Evolutionary conservation across 2,329 filamentous ascomycete species (phyloP).

Genomic region (Penicillium sp.): DNA sequence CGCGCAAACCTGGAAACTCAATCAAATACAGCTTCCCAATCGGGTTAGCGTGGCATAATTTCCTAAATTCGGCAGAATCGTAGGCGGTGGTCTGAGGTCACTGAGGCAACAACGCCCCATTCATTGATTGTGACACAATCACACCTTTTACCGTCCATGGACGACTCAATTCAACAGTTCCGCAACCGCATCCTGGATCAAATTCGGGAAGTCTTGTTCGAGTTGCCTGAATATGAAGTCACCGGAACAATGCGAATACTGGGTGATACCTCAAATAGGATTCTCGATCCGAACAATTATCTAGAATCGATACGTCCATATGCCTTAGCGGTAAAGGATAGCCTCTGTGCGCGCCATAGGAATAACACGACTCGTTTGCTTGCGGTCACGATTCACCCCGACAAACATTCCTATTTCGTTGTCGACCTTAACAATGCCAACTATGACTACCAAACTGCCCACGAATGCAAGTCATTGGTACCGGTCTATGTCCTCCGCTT

Average conservation of each 20-base stretch:
- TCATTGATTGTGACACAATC: no score
- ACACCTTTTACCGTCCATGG: background rate
- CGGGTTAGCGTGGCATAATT: no score
- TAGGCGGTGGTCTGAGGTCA: no score
- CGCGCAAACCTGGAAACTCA: no score
- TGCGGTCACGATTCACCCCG: slow-evolving; percentile 4
- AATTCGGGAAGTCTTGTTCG: background rate
- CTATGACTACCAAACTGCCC: slow-evolving; percentile 8
- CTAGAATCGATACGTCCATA: background rate
- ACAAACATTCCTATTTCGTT: slow-evolving; percentile 16
- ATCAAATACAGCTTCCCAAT: no score
- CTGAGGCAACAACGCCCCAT: no score
- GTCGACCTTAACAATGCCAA: slow-evolving; percentile 6
- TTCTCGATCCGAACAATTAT: slow-evolving; percentile 2
- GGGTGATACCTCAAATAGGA: background rate
- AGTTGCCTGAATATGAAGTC: background rate
- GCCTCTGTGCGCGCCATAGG: background rate
- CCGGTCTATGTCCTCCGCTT: slow-evolving; percentile 7
- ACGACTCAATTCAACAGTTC: slow-evolving; percentile 2
- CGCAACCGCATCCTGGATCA: background rate
- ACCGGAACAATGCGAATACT: slow-evolving; percentile 2
- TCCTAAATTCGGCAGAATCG: no score
- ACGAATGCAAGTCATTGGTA: slow-evolving; percentile 1
- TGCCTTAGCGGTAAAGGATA: background rate
- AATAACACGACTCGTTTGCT: slow-evolving; percentile 3